These are phyloP conservation scores for Hapsidospora chrysogenum DNA, from an alignment of 495 filamentous ascomycete genomes.

Conservation along the genomic window DNA sequence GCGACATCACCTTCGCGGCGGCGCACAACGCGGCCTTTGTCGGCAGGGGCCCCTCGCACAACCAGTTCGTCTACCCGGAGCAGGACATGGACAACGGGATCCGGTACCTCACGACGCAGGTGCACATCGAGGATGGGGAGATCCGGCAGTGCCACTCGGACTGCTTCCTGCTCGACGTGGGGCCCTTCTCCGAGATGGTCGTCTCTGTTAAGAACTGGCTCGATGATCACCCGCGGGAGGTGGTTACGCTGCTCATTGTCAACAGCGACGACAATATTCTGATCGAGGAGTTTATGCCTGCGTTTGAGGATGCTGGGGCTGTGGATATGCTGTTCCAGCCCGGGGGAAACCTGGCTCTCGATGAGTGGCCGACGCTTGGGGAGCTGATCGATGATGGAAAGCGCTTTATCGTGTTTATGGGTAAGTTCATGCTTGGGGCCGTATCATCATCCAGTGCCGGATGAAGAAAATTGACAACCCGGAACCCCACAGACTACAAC, in stretches of 20 bases:
- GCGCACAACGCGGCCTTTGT: conserved; percentile 83
- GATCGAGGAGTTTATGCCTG: too few relatives aligned
- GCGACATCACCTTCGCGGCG: conserved; percentile 75
- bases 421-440: too few relatives aligned
- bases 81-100: conserved; percentile 64
- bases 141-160: conserved; percentile 45
- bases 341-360: too few relatives aligned
- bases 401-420: conserved; percentile 24
- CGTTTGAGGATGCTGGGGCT: too few relatives aligned
- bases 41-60: conserved; percentile 40
- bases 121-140: conserved; percentile 31
- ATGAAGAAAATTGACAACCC: too few relatives aligned
- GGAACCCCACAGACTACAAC: conserved; percentile 52
- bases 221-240: too few relatives aligned
- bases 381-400: too few relatives aligned
- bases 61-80: conserved; percentile 47
- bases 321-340: too few relatives aligned
- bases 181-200: conserved; percentile 48
- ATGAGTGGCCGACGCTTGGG: too few relatives aligned
- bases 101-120: conserved; percentile 58
- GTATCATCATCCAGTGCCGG: too few relatives aligned
- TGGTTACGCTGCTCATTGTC: too few relatives aligned
- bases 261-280: too few relatives aligned
- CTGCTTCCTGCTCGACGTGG: conserved; percentile 55
- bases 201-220: conserved; percentile 19